These are phyloP conservation scores for Trichoderma guizhouense DNA, from an alignment of 2,329 filamentous ascomycete genomes.

Conservation along the genomic window DNA sequence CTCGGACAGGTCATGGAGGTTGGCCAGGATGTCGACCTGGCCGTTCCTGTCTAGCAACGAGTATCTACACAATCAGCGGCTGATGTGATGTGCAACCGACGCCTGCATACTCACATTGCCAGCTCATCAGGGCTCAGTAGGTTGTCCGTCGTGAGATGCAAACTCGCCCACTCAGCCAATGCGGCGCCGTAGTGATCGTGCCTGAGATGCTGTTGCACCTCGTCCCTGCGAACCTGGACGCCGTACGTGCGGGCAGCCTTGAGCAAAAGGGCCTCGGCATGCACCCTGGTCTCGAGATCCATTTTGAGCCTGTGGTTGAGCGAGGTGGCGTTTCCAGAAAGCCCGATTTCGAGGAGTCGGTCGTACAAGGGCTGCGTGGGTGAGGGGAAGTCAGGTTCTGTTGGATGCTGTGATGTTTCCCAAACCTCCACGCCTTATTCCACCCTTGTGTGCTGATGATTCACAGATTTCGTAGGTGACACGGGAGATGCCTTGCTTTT, in stretches of 20 bases:
- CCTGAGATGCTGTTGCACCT: slow-evolving; percentile 37
- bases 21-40: slow-evolving; percentile 44
- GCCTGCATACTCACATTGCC: slow-evolving; percentile 41
- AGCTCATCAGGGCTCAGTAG: slow-evolving; percentile 54
- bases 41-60: slow-evolving; percentile 47
- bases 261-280: slow-evolving; percentile 34
- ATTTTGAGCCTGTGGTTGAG: slow-evolving; percentile 32
- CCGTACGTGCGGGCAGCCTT: slow-evolving; percentile 33
- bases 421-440: neutral
- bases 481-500: neutral
- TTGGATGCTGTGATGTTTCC: neutral
- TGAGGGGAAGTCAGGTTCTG: neutral
- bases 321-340: slow-evolving; percentile 29
- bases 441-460: neutral
- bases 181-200: slow-evolving; percentile 35
- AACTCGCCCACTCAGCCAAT: slow-evolving; percentile 47
- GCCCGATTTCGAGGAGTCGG: slow-evolving; percentile 10
- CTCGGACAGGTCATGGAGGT: slow-evolving; percentile 43
- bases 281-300: slow-evolving; percentile 27
- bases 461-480: neutral
- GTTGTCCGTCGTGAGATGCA: slow-evolving; percentile 49
- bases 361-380: slow-evolving; percentile 23
- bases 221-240: slow-evolving; percentile 33
- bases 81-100: slow-evolving; percentile 15
- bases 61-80: slow-evolving; percentile 41